Conservation (phyloP, 352 stramenopile species). For the Plasmopara viticola region DNA sequence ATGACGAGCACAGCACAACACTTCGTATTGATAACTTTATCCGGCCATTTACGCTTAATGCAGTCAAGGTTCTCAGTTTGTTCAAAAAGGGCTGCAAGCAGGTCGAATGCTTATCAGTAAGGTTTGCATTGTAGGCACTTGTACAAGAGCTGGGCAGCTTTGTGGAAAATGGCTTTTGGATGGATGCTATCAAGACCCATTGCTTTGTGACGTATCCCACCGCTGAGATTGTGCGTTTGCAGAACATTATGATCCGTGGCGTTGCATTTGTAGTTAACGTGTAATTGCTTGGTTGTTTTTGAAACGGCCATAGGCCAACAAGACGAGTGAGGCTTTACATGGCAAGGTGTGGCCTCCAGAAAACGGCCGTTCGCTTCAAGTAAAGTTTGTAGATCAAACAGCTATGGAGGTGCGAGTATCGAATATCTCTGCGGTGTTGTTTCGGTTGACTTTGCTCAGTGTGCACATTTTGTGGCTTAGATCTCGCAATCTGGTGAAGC, state of each 20-base stretch:
- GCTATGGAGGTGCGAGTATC: constrained; percentile 37
- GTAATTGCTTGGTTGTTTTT: not conserved
- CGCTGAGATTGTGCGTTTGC: constrained; percentile 34
- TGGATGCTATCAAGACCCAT: constrained; percentile 85
- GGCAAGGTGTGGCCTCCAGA: constrained; percentile 60
- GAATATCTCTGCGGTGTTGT: not conserved
- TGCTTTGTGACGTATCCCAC: constrained; percentile 73
- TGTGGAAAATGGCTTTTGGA: constrained; percentile 79
- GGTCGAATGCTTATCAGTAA: not conserved
- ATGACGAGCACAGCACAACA: constrained; percentile 9
- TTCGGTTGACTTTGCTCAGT: not conserved
- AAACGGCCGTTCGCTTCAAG: constrained; percentile 41
- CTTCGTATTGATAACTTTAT: constrained; percentile 73
- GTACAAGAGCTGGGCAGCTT: constrained; percentile 50
- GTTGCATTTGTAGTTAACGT: constrained; percentile 1
- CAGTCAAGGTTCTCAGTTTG: constrained; percentile 45
- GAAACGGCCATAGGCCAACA: constrained; percentile 28
- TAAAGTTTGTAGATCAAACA: constrained; percentile 31
- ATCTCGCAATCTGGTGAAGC: constrained; percentile 24
- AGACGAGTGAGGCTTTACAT: constrained; percentile 40
- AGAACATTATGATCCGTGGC: not conserved
- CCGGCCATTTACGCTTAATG: constrained; percentile 66
- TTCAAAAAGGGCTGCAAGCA: not conserved
- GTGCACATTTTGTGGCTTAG: constrained; percentile 12
- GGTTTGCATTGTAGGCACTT: constrained; percentile 27